phyloP scores from a whole-genome alignment of 1,139 yeast species.

The Saccharomycopsis hybrid region DNA sequence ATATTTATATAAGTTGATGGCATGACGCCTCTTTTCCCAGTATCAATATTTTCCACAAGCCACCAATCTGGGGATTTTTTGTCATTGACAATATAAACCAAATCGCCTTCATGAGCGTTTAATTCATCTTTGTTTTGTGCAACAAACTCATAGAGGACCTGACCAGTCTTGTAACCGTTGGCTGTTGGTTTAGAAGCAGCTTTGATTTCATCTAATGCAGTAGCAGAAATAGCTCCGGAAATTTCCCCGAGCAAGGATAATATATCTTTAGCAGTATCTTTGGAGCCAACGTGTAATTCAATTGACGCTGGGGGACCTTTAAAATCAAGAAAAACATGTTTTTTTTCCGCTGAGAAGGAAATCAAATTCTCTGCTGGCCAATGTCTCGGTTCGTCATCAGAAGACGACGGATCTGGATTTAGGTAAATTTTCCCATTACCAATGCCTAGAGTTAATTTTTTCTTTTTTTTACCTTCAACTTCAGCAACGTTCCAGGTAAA shows the following conservation, averaged over 20 bases:
- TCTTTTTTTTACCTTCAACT: constrained; percentile 83
- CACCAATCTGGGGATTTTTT: constrained; percentile 90
- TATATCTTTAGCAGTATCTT: constrained; percentile 82
- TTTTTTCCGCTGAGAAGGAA: constrained; percentile 78
- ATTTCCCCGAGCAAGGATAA: constrained; percentile 72
- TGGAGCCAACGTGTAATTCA: constrained; percentile 85
- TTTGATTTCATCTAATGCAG: constrained; percentile 80
- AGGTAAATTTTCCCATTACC: constrained; percentile 51
- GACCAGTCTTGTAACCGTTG: constrained; percentile 59
- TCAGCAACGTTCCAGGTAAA: constrained; percentile 87
- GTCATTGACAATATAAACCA: constrained; percentile 72
- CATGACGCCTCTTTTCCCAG: constrained; percentile 80
- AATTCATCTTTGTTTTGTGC: constrained; percentile 91
- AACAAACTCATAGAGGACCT: constrained; percentile 69
- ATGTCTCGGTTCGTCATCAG: constrained; percentile 45
- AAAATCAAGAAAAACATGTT: constrained; percentile 86
- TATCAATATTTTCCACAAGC: constrained; percentile 69
- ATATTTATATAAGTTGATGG: constrained; percentile 83
- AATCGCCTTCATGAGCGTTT: constrained; percentile 70
- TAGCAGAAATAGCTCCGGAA: constrained; percentile 73
- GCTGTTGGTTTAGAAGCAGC: constrained; percentile 56
- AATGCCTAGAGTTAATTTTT: constrained; percentile 56
- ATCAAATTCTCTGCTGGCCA: constrained; percentile 75
- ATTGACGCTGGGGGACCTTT: constrained; percentile 72
- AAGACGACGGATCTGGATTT: constrained; percentile 44